Evolutionary conservation across 179 eudicot species (phyloP).

Genomic region (Spinacia oleracea): DNA sequence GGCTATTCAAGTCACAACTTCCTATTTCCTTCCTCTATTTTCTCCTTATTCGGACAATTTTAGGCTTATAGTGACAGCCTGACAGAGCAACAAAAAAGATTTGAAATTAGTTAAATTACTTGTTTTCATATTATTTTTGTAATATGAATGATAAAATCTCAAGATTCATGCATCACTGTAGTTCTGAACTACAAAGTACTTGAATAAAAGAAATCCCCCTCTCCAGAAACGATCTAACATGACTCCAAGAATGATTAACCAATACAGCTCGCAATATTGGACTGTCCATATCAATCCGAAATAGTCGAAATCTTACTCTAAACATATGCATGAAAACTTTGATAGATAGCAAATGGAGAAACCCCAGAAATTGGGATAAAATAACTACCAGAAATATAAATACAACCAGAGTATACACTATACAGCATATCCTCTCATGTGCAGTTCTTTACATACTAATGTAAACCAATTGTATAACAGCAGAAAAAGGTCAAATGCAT

Average conservation of each 20-base stretch:
- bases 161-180: neutral
- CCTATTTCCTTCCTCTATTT: neutral
- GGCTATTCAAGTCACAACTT: neutral
- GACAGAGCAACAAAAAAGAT: neutral
- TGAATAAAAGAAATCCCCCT: too few relatives aligned
- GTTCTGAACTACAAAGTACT: neutral
- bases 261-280: neutral
- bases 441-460: neutral
- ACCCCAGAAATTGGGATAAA: neutral
- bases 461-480: neutral
- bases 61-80: neutral
- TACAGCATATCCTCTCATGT: neutral
- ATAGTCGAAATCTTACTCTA: neutral
- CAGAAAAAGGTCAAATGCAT: conserved; percentile 22
- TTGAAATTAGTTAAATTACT: neutral
- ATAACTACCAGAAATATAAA: neutral
- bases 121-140: neutral
- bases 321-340: neutral
- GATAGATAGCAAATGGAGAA: neutral
- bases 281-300: neutral
- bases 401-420: neutral
- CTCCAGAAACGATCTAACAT: too few relatives aligned
- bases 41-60: too few relatives aligned
- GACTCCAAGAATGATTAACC: neutral
- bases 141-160: neutral